Conservation (phyloP, 345 rosid genomes). For the Salix koriyanagi region DNA sequence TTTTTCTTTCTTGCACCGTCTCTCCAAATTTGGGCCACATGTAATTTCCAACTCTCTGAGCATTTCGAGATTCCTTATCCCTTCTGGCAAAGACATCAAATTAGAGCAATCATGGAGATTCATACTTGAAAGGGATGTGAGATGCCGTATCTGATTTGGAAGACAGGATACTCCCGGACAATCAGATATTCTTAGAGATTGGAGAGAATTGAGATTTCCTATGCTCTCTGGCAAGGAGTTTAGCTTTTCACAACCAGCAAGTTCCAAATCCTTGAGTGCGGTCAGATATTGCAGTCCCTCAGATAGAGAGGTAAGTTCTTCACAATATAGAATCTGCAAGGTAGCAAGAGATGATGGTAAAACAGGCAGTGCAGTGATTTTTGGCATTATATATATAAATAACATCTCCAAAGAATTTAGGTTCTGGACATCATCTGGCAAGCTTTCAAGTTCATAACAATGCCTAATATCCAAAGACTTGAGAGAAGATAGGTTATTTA, state of each 20-base stretch:
- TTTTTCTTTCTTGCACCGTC: not conserved
- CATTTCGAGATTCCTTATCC: not conserved
- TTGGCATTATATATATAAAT: accelerated
- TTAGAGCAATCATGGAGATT: accelerated
- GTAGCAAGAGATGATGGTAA: no score
- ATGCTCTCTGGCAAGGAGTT: not conserved
- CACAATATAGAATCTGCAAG: no score
- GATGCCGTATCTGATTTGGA: not conserved
- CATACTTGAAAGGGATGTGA: not conserved
- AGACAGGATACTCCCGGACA: not conserved
- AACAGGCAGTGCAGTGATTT: no score
- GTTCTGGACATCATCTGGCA: slow-evolving; percentile 6
- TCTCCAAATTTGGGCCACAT: not conserved
- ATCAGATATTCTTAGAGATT: not conserved
- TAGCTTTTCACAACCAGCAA: accelerated
- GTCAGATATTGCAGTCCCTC: no score
- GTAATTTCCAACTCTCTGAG: not conserved
- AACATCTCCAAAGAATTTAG: not conserved
- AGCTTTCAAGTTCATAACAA: not conserved
- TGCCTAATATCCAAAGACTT: accelerated
- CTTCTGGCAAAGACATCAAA: not conserved
- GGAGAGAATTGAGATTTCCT: not conserved
- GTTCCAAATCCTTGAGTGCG: no score
- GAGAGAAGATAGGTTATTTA: not conserved
- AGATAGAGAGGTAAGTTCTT: no score